phyloP scores from a whole-genome alignment of 1,139 yeast species.

The Kodamaea anthophila region DNA sequence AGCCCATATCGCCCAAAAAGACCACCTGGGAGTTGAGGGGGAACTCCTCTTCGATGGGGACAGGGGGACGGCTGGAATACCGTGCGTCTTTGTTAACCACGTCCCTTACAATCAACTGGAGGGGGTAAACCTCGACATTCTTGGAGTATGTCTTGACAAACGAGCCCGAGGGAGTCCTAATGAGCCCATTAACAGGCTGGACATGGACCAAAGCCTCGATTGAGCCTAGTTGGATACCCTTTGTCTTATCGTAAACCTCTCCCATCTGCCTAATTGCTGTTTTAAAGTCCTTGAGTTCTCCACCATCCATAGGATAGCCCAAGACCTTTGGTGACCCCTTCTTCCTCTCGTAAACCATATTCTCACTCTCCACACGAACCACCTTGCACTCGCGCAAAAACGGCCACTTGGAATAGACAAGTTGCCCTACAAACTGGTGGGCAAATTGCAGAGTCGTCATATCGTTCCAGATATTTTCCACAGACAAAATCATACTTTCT shows the following conservation, averaged over 20 bases:
- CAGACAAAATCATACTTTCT: slow-evolving; percentile 66
- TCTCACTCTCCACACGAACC: slow-evolving; percentile 54
- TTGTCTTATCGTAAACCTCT: slow-evolving; percentile 38
- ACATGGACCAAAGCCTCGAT: slow-evolving; percentile 61
- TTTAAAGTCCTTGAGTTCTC: slow-evolving; percentile 36
- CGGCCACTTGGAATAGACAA: slow-evolving; percentile 84
- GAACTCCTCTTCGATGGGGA: slow-evolving; percentile 75
- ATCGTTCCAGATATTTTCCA: slow-evolving; percentile 48
- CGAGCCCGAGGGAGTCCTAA: slow-evolving; percentile 68
- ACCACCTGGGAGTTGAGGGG: slow-evolving; percentile 69
- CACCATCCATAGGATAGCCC: slow-evolving; percentile 30
- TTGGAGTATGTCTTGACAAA: slow-evolving; percentile 60
- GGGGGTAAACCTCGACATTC: slow-evolving; percentile 55
- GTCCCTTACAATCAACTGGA: slow-evolving; percentile 72
- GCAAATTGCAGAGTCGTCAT: slow-evolving; percentile 53
- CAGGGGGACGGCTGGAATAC: slow-evolving; percentile 64
- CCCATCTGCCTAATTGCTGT: slow-evolving; percentile 19
- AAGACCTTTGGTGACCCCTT: slow-evolving; percentile 17
- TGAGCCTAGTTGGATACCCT: slow-evolving; percentile 54
- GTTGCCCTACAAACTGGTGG: slow-evolving; percentile 49
- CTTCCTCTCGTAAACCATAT: slow-evolving; percentile 39
- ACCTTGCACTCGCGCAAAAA: slow-evolving; percentile 77
- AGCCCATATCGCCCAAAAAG: slow-evolving; percentile 84
- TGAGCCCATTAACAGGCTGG: slow-evolving; percentile 72
- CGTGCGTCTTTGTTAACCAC: slow-evolving; percentile 73